Evolutionary conservation across 2,329 filamentous ascomycete species (phyloP), one percentile per base, ranked within the genome.

Genomic region (Verruconis gallopava): DNA sequence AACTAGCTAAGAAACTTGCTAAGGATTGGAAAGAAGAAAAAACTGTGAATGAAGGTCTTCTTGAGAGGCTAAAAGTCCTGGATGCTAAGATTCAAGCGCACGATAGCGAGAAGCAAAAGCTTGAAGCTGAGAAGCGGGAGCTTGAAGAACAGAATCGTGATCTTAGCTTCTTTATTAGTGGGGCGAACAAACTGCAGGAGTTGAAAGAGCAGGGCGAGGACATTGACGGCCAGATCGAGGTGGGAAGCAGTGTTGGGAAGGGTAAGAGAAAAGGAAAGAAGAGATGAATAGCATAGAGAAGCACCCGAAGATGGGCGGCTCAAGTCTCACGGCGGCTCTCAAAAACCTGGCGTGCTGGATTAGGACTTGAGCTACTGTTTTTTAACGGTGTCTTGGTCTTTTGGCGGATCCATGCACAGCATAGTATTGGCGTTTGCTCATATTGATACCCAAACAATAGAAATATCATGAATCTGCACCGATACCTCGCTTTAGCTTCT

Each of bases 111-210:
- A 57, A 54, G 3, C 60, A 55, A 47, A 58, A 50, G 46, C 48
- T 63, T 1, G 59, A 61, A 38, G 50, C 47, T 3, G 61, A 85
- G 58, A 81, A 83, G 49, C 70, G 66, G 30, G 85, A 93, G 50
- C 62, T 94, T 34, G 75, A 78, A 49, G 86, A 93, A 58, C 81
- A 86, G 69, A 93, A 94, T 55, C 73, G 82, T 12, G 89, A 95
- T 57, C 57, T 95, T 56, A 78, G 71, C 39, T 88, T 93, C 71
- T 93, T 89, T 54, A 89, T 95, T 46, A 83, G 77, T 15, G 81
- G 84, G 0, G 77, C 82, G 59, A 78, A 91, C 61, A 89, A 85
- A 61, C 62, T 86, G 62, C 72, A 71, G 21, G 71, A 71, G 50
- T 63, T 86, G 61, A 72, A 71, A 20, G 71, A 71, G 49, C 77